Percentiles rank a stretch among this genome's conserved stretches.
Evolutionary conservation across 768 basidiomycete genomes (phyloP).

Genomic region (Suillus americanus): DNA sequence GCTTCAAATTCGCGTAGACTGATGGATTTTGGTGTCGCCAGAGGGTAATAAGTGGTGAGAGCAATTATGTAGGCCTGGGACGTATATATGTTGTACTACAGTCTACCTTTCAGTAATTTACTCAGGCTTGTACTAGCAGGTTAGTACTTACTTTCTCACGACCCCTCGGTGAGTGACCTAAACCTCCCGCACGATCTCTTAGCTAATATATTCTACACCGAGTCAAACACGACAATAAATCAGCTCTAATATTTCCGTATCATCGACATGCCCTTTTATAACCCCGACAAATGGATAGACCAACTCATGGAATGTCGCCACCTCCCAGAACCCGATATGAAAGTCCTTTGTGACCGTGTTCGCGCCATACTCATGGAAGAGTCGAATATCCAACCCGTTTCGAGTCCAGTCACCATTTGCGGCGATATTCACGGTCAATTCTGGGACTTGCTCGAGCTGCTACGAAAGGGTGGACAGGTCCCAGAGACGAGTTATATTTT

Average conservation of each 20-base stretch:
- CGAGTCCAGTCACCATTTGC: slow-evolving; percentile 91
- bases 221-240: neutral
- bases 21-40: neutral
- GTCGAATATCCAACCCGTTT: slow-evolving; percentile 96
- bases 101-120: no score
- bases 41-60: neutral
- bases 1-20: neutral
- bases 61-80: slow-evolving; percentile 12
- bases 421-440: slow-evolving; percentile 99
- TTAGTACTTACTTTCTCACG: neutral
- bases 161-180: neutral
- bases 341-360: slow-evolving; percentile 87
- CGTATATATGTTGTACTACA: neutral
- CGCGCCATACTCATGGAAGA: slow-evolving; percentile 91
- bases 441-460: slow-evolving; percentile 91
- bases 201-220: neutral
- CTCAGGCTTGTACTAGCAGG: no score
- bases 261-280: slow-evolving; percentile 32
- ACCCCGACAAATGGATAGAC: slow-evolving; percentile 82
- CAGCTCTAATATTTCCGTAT: neutral
- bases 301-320: slow-evolving; percentile 86
- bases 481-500: slow-evolving; percentile 94
- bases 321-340: slow-evolving; percentile 91
- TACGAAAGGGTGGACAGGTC: slow-evolving; percentile 81
- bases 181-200: neutral